Evolutionary conservation across 495 filamentous ascomycete genomes (phyloP), one percentile per base, ranked within the genome.

Genomic region (Aspergillus bertholletiae): DNA sequence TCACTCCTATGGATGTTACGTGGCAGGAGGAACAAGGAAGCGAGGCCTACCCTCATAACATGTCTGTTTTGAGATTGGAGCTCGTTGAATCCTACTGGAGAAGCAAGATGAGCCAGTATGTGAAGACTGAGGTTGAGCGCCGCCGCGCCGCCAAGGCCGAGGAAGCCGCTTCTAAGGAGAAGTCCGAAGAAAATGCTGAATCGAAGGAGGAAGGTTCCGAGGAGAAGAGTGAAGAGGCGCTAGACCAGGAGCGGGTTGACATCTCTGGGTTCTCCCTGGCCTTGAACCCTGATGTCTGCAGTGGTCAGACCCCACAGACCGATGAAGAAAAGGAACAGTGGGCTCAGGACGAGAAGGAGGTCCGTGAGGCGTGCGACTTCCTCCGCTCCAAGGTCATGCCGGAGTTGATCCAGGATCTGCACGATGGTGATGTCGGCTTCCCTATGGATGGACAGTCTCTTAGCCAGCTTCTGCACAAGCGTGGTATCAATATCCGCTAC

Each of bases 361-460:
- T 97, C 37, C 85, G 89, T 47, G 84, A 86, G 32, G 90, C 89
- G 18, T 93, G 91, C 75, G 81, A 83, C 40, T 89, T 86, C 72
- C 80, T 99, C 45, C 81, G 82, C 2, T 76, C 84, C 43, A 84
- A 83, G 48, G 77, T 89, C 45, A 86, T 99, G 53, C 90, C 90
- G 22, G 78, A 81, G 34, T 67, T 90, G 43, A 76, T 96, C 48
- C 81, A 85, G 60, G 92, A 97, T 58, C 83, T 97, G 43, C 87
- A 88, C 65, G 89, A 96, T 61, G 89, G 91, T 9, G 95, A 99
- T 57, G 85, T 96, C 46, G 90, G 92, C 56, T 97, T 96, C 78
- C 95, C 95, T 34, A 96, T 97, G 91, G 95, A 99, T 64, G 95
- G 95, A 37, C 83, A 88, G 60, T 96, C 92, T 22, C 78, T 99